Conservation (phyloP, 164 flowering plant genomes). For the Sextonia rubra region DNA sequence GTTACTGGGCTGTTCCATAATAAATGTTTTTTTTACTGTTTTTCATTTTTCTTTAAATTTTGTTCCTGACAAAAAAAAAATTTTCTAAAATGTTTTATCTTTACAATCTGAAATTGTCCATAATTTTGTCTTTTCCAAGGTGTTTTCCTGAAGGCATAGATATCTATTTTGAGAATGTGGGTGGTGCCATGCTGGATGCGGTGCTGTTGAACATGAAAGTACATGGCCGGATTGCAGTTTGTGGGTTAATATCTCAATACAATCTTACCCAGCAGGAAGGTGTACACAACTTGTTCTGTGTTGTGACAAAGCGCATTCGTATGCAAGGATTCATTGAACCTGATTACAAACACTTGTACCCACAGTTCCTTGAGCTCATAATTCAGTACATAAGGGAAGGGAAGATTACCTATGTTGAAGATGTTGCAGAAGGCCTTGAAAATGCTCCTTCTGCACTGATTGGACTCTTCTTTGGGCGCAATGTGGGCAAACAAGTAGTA, state of each 20-base stretch:
- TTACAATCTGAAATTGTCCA: neutral
- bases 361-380: conserved; percentile 24
- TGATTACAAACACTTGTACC: conserved; percentile 28
- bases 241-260: conserved; percentile 62
- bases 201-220: conserved; percentile 50
- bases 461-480: conserved; percentile 33
- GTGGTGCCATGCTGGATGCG: conserved; percentile 63
- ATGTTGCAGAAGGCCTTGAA: conserved; percentile 26
- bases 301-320: conserved; percentile 29
- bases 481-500: conserved; percentile 38
- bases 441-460: conserved; percentile 29
- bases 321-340: conserved; percentile 43
- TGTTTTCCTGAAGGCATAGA: conserved; percentile 55
- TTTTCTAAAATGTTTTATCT: neutral
- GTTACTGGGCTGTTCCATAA: neutral
- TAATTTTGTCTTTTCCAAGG: conserved; percentile 13
- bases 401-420: conserved; percentile 26
- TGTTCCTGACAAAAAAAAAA: neutral
- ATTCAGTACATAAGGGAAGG: conserved; percentile 10
- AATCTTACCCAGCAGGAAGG: conserved; percentile 30
- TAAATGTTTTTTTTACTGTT: neutral
- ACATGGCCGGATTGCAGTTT: conserved; percentile 45
- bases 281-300: conserved; percentile 29
- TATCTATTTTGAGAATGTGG: conserved; percentile 64
- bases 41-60: neutral